Base-by-base conservation (phyloP, 1,139 yeast genomes). In the Chernovozyma aurita region DNA sequence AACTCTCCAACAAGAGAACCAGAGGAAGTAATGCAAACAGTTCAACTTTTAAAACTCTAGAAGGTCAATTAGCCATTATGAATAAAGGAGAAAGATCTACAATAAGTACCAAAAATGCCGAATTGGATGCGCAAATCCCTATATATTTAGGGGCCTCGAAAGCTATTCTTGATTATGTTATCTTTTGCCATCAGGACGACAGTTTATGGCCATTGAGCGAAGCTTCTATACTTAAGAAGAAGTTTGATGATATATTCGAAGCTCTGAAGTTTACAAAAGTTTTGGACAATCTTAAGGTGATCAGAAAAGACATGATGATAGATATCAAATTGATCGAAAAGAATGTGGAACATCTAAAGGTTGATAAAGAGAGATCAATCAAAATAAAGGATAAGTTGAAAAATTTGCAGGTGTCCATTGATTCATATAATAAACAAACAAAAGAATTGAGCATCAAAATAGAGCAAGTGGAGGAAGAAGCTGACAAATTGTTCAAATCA, bases 181-280 rank as follows among this genome's bases (percentile, higher is more conserved):
- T 92, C 2, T 94, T 94, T 57, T 92, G 98, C 53, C 99, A 94
- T 54, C 99, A 94, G 57, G 99, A 94, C 52, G 99, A 94, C 42
- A 83, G 94, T 51, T 62, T 87, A 28, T 94, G 99, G 99, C 99
- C 99, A 2, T 66, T 94, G 39, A 79, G 92, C 47, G 99, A 94
- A 58, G 95, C 98, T 1, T 73, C 95, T 6, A 76, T 76, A 12
- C 70, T 94, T 53, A 94, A 94, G 61, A 90, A 90, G 60, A 74
- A 92, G 41, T 94, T 94, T 51, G 98, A 94, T 57, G 98, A 92
- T 55, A 92, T 94, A 5, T 94, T 94, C 49, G 97, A 94, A 57
- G 96, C 97, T 0, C 77, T 88, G 47, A 88, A 87, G 57, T 94
- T 85, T 50, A 88, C 97, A 1, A 90, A 86, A 53, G 96, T 95